Evolutionary conservation across 2,329 filamentous ascomycete species (phyloP).

Genomic region (Cercospora sp.): DNA sequence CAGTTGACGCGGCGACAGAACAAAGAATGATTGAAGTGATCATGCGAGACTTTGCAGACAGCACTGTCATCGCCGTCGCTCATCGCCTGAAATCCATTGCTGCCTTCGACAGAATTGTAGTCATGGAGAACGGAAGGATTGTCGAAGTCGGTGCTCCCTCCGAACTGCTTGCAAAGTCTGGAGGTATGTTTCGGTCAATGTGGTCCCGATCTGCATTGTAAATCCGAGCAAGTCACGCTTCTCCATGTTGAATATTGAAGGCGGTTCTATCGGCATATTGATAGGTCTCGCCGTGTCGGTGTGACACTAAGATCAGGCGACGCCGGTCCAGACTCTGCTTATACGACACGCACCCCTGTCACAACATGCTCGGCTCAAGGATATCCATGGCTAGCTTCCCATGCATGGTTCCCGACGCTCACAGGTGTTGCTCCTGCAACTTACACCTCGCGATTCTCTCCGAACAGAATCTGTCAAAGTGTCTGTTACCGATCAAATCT

Average conservation of each 20-base stretch:
- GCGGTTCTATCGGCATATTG: background rate
- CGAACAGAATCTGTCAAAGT: background rate
- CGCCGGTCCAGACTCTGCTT: slow-evolving; percentile 2
- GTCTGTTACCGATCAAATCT: background rate
- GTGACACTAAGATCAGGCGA: slow-evolving; percentile 6
- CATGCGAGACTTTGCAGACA: slow-evolving; percentile 48
- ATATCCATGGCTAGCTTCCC: slow-evolving; percentile 3
- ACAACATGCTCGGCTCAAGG: slow-evolving; percentile 7
- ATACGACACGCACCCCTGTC: slow-evolving; percentile 4
- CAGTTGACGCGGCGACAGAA: slow-evolving; percentile 61
- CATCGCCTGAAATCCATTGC: slow-evolving; percentile 59
- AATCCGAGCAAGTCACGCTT: background rate
- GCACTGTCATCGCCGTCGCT: slow-evolving; percentile 62
- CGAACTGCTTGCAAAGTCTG: slow-evolving; percentile 25
- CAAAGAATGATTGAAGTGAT: slow-evolving; percentile 57
- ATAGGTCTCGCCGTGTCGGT: background rate
- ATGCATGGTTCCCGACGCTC: background rate
- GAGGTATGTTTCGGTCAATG: slow-evolving; percentile 13
- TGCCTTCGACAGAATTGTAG: slow-evolving; percentile 55
- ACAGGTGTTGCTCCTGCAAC: background rate
- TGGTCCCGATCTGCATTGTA: slow-evolving; percentile 1
- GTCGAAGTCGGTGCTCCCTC: slow-evolving; percentile 43
- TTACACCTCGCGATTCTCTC: background rate
- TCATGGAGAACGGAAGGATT: slow-evolving; percentile 53
- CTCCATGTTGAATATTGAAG: background rate